Evolutionary conservation across 805 yeast genomes (phyloP).

Genomic region (Starmerella riodocensis): DNA sequence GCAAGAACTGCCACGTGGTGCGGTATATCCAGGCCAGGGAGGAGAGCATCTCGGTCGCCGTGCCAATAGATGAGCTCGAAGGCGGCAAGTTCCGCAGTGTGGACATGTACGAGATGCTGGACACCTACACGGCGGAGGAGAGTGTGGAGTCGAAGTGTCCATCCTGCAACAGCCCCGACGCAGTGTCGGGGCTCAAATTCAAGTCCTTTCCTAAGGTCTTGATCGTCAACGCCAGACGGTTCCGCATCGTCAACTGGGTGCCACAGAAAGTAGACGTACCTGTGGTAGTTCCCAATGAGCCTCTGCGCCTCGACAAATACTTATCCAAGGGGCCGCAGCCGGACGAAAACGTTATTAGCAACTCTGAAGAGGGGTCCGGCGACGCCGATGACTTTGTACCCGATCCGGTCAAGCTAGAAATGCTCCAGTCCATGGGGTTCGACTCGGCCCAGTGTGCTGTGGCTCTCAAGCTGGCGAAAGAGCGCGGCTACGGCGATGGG

Average conservation of each 20-base stretch:
- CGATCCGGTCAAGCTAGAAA: slow-evolving; percentile 35
- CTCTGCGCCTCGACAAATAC: slow-evolving; percentile 33
- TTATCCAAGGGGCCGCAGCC: slow-evolving; percentile 32
- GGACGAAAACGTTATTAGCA: slow-evolving; percentile 32
- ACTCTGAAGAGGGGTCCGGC: slow-evolving; percentile 12
- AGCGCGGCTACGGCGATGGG: slow-evolving; percentile 26
- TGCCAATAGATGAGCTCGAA: slow-evolving; percentile 36
- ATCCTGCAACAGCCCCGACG: slow-evolving; percentile 27
- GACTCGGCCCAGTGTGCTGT: slow-evolving; percentile 48
- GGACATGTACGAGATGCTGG: slow-evolving; percentile 38
- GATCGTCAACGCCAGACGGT: slow-evolving; percentile 63
- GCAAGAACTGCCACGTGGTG: slow-evolving; percentile 47
- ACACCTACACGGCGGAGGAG: slow-evolving; percentile 36
- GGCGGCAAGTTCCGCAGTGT: slow-evolving; percentile 38
- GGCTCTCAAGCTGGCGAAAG: slow-evolving; percentile 65
- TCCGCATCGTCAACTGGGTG: slow-evolving; percentile 76
- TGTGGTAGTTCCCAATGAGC: slow-evolving; percentile 36
- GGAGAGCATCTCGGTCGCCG: slow-evolving; percentile 53
- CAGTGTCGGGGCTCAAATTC: slow-evolving; percentile 34
- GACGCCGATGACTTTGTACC: slow-evolving; percentile 25
- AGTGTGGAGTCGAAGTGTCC: slow-evolving; percentile 48
- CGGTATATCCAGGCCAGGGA: slow-evolving; percentile 41
- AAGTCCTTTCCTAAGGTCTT: slow-evolving; percentile 57
- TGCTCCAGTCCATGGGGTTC: slow-evolving; percentile 77
- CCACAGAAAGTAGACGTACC: slow-evolving; percentile 75